Conservation (phyloP, 805 yeast genomes). For the Saccharomycopsis sp. region DNA sequence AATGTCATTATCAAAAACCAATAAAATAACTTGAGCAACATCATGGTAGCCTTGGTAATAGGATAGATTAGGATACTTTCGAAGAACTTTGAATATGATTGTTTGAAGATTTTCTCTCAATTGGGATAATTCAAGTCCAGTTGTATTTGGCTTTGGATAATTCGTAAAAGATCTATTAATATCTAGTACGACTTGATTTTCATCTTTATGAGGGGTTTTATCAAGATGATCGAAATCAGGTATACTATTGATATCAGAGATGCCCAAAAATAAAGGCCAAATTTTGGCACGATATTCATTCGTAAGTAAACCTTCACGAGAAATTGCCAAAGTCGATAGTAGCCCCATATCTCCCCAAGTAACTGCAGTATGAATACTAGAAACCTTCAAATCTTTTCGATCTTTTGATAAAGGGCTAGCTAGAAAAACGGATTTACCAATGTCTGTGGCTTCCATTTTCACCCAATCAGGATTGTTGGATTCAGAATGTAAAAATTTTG, state of each 20-base stretch:
- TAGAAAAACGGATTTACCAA: slow-evolving; percentile 37
- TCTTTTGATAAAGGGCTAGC: slow-evolving; percentile 33
- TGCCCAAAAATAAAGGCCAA: slow-evolving; percentile 43
- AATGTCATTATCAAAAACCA: slow-evolving; percentile 42
- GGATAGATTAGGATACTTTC: slow-evolving; percentile 48
- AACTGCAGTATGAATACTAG: slow-evolving; percentile 24
- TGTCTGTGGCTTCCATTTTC: slow-evolving; percentile 36
- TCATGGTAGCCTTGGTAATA: slow-evolving; percentile 96
- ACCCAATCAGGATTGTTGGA: slow-evolving; percentile 29
- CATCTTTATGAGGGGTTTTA: slow-evolving; percentile 49
- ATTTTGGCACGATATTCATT: slow-evolving; percentile 30
- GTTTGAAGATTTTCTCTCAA: slow-evolving; percentile 31
- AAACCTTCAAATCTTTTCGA: slow-evolving; percentile 26
- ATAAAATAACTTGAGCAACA: slow-evolving; percentile 54
- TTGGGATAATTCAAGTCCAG: slow-evolving; percentile 22
- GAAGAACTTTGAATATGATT: slow-evolving; percentile 28
- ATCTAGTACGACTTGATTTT: slow-evolving; percentile 71
- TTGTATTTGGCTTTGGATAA: slow-evolving; percentile 22
- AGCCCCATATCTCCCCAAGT: slow-evolving; percentile 23
- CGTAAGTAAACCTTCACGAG: slow-evolving; percentile 38
- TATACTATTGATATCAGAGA: slow-evolving; percentile 11
- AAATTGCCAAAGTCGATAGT: slow-evolving; percentile 28
- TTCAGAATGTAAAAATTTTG: no score
- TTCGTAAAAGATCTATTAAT: slow-evolving; percentile 57
- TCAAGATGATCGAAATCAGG: slow-evolving; percentile 8